Conservation (phyloP, 2,329 filamentous ascomycete genomes). For the Colletotrichum kahawae region DNA sequence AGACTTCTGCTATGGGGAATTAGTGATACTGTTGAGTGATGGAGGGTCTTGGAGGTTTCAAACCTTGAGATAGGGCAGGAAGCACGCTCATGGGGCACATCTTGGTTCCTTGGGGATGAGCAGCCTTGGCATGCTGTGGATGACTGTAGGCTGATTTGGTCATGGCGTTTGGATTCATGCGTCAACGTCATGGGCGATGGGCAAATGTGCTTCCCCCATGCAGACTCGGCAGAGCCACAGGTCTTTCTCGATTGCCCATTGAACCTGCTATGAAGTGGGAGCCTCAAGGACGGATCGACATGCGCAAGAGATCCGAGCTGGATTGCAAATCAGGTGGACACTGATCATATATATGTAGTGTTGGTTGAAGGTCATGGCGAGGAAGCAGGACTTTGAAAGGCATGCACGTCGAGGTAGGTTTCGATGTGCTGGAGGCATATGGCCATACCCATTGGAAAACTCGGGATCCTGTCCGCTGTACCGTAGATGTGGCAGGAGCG, state of each 20-base stretch:
- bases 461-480: background rate
- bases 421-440: background rate
- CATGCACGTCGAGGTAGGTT: background rate
- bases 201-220: background rate
- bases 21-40: background rate
- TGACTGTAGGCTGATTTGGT: background rate
- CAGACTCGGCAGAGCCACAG: background rate
- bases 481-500: background rate
- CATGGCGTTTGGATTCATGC: background rate
- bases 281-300: background rate
- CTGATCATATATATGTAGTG: background rate
- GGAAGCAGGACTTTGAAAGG: background rate
- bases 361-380: background rate
- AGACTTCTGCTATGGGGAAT: background rate
- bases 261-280: background rate
- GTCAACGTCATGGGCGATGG: background rate
- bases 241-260: background rate
- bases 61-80: background rate
- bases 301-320: background rate
- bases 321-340: background rate
- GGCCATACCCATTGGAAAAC: background rate
- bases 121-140: background rate
- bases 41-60: background rate
- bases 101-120: background rate
- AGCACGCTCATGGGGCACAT: background rate